These are phyloP conservation scores for Prinsepia uniflora DNA, from an alignment of 306 rosid species.

Conservation along the genomic window DNA sequence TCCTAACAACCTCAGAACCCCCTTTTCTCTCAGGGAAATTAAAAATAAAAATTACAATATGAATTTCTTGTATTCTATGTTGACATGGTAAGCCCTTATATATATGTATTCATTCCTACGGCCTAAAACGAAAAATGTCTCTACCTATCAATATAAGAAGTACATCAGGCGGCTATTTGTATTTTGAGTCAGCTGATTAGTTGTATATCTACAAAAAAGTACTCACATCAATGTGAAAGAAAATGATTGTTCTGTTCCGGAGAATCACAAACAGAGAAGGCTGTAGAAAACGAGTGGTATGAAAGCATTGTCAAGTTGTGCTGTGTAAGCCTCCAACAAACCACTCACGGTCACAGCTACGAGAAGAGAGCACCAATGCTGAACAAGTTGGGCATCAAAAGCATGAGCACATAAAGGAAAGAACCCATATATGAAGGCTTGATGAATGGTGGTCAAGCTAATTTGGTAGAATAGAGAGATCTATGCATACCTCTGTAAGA, in stretches of 20 bases:
- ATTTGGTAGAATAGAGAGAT: constrained; percentile 21
- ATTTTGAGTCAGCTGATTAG: constrained; percentile 22
- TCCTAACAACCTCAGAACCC: constrained; percentile 4
- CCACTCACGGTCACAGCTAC: constrained; percentile 85
- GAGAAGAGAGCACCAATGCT: constrained; percentile 84
- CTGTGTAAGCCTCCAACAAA: constrained; percentile 91
- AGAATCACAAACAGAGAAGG: constrained; percentile 76
- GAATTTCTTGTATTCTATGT: neutral
- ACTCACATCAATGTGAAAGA: constrained; percentile 4
- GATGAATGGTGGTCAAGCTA: neutral
- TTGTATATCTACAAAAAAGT: constrained; percentile 28
- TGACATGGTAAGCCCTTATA: neutral
- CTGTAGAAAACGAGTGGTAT: constrained; percentile 88
- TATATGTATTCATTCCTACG: constrained; percentile 3
- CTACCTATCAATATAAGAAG: constrained; percentile 6
- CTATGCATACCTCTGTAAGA: constrained; percentile 62
- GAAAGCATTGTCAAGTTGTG: constrained; percentile 95
- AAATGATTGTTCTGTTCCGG: constrained; percentile 3
- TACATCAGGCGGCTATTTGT: constrained; percentile 15
- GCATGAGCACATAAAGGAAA: neutral
- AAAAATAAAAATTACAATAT: neutral
- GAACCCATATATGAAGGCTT: neutral
- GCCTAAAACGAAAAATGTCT: constrained; percentile 14
- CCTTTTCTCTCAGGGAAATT: neutral
- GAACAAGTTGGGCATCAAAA: constrained; percentile 36